Conservation (phyloP, 345 rosid genomes). For the Eucalyptus cloeziana region DNA sequence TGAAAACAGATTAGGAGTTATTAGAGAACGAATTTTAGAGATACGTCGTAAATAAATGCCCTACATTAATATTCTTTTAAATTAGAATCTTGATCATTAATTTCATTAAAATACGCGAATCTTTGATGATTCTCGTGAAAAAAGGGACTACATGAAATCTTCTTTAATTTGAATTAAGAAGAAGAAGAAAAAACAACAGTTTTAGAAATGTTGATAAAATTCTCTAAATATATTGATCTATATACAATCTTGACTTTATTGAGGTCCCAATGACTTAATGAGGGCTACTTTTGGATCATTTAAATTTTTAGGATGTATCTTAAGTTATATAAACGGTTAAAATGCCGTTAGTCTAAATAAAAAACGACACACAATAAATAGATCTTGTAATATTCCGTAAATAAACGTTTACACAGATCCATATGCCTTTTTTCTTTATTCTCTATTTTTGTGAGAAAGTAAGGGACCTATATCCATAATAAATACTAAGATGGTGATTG, state of each 20-base stretch:
- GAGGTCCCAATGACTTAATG: background rate
- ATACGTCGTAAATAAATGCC: fast-evolving
- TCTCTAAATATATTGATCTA: background rate
- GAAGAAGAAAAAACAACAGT: background rate
- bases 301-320: background rate
- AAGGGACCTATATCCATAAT: background rate
- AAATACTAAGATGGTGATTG: background rate
- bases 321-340: background rate
- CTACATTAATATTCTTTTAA: too few relatives aligned
- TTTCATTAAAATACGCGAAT: too few relatives aligned
- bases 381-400: fast-evolving
- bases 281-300: background rate
- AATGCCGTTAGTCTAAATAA: background rate
- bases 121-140: background rate
- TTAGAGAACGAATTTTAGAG: background rate
- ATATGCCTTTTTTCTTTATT: background rate
- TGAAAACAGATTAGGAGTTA: fast-evolving
- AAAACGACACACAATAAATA: background rate
- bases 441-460: background rate
- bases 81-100: background rate
- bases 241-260: too few relatives aligned
- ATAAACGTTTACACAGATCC: fast-evolving
- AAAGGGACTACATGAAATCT: background rate
- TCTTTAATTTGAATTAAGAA: background rate
- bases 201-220: background rate